These are phyloP conservation scores for Boletus rubroflammeus DNA, from an alignment of 768 basidiomycete genomes.

Conservation along the genomic window DNA sequence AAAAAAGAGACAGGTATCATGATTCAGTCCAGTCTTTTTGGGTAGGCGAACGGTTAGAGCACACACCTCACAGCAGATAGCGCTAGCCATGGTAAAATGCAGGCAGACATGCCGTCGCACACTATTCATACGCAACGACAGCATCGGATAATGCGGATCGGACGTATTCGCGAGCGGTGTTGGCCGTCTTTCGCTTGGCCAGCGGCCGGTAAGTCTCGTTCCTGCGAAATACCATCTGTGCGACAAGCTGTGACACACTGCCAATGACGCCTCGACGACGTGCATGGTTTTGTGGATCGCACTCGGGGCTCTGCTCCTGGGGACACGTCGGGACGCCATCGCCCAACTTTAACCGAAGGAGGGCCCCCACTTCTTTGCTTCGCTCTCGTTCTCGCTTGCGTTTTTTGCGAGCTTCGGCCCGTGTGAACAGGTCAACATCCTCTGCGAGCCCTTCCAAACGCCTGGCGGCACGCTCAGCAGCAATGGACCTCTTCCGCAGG, in stretches of 20 bases:
- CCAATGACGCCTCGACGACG: conserved; percentile 25
- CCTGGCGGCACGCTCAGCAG: conserved; percentile 32
- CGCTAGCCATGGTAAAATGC: conserved; percentile 6
- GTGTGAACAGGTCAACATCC: conserved; percentile 36
- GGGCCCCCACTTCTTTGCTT: conserved; percentile 50
- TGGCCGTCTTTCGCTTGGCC: conserved; percentile 32
- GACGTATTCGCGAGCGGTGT: conserved; percentile 19
- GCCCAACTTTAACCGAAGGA: conserved; percentile 54
- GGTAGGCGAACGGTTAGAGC: neutral
- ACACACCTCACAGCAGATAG: conserved; percentile 27
- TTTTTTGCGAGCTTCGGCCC: conserved; percentile 41
- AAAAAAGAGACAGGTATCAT: conserved; percentile 1
- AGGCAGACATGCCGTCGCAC: conserved; percentile 1
- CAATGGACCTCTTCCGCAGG: conserved; percentile 36
- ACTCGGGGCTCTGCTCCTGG: conserved; percentile 25
- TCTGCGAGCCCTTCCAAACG: conserved; percentile 32
- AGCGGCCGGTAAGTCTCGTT: conserved; percentile 38
- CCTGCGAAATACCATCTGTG: conserved; percentile 46
- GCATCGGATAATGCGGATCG: conserved; percentile 30
- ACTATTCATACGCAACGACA: conserved; percentile 14
- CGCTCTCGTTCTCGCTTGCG: conserved; percentile 53
- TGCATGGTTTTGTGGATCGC: conserved; percentile 13
- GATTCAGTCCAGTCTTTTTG: conserved; percentile 23
- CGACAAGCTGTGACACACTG: conserved; percentile 41
- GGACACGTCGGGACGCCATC: conserved; percentile 23